Percentiles rank a stretch among this genome's conserved stretches.
Conservation (phyloP, 2,329 filamentous ascomycete genomes). For the Pestalotiopsis sp. region DNA sequence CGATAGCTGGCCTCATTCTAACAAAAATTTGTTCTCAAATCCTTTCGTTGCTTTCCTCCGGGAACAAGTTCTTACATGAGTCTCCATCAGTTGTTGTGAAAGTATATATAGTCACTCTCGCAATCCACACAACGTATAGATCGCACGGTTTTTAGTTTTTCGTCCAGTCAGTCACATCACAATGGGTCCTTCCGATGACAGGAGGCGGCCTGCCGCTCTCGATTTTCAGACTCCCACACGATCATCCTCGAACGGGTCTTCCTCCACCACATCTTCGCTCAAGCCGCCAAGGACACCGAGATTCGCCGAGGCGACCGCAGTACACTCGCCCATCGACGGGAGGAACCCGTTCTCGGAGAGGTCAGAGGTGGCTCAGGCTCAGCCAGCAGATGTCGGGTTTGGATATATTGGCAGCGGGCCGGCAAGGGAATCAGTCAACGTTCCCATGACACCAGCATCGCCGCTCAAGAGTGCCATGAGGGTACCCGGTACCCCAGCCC, state of each 20-base stretch:
- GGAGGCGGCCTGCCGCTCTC: constrained; percentile 58
- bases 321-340: constrained; percentile 74
- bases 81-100: constrained; percentile 1
- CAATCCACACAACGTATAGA: constrained; percentile 27
- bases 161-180: constrained; percentile 29
- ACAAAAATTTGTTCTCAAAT: constrained; percentile 36
- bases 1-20: constrained; percentile 59
- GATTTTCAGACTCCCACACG: constrained; percentile 51
- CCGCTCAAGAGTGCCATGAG: constrained; percentile 90
- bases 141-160: constrained; percentile 40
- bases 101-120: constrained; percentile 25
- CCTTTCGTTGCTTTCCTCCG: constrained; percentile 38
- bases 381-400: constrained; percentile 88
- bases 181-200: constrained; percentile 49
- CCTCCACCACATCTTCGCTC: constrained; percentile 57
- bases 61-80: constrained; percentile 29
- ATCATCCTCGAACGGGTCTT: constrained; percentile 52
- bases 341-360: constrained; percentile 62
- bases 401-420: constrained; percentile 75
- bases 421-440: constrained; percentile 57
- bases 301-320: constrained; percentile 79
- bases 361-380: constrained; percentile 62
- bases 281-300: constrained; percentile 75
- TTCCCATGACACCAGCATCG: constrained; percentile 71
- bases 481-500: constrained; percentile 79